Evolutionary conservation across 345 rosid species (phyloP).

Genomic region (Lagerstroemia speciosa): DNA sequence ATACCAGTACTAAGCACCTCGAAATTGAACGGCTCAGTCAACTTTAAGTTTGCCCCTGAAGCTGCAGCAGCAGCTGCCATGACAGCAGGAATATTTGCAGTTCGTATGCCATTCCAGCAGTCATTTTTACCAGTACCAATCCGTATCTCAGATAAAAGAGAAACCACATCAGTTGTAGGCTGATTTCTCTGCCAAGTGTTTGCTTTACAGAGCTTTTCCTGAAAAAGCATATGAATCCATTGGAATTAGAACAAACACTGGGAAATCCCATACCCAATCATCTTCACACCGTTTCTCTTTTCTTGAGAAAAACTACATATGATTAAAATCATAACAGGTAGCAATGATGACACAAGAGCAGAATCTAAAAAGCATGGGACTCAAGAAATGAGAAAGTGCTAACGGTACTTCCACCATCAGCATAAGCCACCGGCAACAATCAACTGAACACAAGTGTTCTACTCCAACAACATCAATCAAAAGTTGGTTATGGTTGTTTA

Average conservation of each 20-base stretch:
- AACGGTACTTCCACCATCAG: background rate
- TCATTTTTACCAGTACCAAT: conserved; percentile 92
- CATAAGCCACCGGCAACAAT: background rate
- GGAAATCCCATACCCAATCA: background rate
- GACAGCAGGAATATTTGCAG: conserved; percentile 97
- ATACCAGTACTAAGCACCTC: conserved; percentile 95
- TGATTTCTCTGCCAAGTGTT: conserved; percentile 93
- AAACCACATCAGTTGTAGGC: conserved; percentile 78
- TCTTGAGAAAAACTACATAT: background rate
- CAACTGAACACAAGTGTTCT: background rate
- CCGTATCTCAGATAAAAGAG: conserved; percentile 91
- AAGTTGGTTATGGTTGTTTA: background rate
- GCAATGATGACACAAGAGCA: background rate
- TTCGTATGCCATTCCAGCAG: conserved; percentile 70
- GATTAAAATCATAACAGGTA: background rate
- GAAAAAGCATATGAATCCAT: conserved; percentile 10
- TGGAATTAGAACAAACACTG: background rate
- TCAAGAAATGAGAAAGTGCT: background rate
- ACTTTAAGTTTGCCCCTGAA: conserved; percentile 84
- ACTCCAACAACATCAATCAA: background rate
- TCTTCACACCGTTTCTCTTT: background rate
- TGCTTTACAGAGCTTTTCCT: conserved; percentile 98
- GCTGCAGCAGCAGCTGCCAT: conserved; percentile 99
- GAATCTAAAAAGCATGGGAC: background rate
- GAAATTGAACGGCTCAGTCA: conserved; percentile 77